Percentiles rank a stretch among this genome's conserved stretches.
Evolutionary conservation across 2,329 filamentous ascomycete species (phyloP).

Genomic region (Fusarium falciforme): DNA sequence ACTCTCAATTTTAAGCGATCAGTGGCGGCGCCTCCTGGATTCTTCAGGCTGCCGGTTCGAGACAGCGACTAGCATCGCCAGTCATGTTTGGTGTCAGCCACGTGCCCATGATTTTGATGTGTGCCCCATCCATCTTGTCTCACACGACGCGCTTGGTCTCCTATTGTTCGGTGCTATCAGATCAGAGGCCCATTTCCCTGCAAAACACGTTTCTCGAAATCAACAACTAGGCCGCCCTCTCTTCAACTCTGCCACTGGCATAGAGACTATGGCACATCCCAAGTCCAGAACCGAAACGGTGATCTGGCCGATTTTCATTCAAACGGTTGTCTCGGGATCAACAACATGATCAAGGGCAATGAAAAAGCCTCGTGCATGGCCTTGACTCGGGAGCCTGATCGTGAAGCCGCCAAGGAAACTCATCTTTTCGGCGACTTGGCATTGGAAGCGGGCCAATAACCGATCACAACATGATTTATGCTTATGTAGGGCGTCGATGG

Average conservation of each 20-base stretch:
- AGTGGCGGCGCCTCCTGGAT: neutral
- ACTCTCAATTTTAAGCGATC: neutral
- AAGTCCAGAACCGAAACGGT: neutral
- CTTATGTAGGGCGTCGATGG: neutral
- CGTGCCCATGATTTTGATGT: neutral
- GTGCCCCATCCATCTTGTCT: neutral
- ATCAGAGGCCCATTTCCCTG: neutral
- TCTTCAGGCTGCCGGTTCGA: neutral
- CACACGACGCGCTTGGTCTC: too few relatives aligned
- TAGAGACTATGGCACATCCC: neutral
- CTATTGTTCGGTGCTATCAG: neutral
- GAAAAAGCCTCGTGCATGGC: neutral
- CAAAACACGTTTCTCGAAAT: neutral
- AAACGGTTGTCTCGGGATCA: neutral
- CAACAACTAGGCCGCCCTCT: neutral
- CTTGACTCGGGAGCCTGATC: neutral
- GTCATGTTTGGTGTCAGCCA: neutral
- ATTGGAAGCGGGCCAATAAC: neutral
- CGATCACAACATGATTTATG: neutral
- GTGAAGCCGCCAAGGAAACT: neutral
- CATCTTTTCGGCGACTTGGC: neutral
- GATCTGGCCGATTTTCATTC: neutral
- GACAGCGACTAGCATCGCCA: neutral
- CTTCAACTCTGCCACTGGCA: neutral
- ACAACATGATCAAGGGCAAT: neutral